Conservation (phyloP, 345 rosid genomes). For the Aquilaria sinensis region DNA sequence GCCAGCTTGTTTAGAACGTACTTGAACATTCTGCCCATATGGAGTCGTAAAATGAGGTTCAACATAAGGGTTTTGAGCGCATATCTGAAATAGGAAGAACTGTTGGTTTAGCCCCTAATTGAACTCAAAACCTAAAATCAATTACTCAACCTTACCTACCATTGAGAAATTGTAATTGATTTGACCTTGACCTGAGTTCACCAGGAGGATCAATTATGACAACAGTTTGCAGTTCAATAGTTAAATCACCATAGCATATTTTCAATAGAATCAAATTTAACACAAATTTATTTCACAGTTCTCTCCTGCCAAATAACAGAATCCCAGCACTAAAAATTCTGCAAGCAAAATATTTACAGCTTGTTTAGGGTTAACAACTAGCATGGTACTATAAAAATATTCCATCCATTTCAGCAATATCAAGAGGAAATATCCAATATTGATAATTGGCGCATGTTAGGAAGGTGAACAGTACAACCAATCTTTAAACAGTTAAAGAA, state of each 20-base stretch:
- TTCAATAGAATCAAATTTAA: too few species aligned
- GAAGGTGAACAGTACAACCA: too few species aligned
- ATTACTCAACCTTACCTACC: conserved; percentile 21
- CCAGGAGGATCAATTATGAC: not conserved
- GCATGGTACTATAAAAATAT: not conserved
- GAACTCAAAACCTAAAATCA: not conserved
- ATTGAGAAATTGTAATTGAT: conserved; percentile 27
- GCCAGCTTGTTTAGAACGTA: too few species aligned
- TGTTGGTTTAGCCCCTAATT: conserved; percentile 5
- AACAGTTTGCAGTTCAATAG: not conserved
- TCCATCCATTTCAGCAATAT: too few species aligned
- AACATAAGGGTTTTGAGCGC: conserved; percentile 34
- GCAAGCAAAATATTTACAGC: not conserved
- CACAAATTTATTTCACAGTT: too few species aligned
- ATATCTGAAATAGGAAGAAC: conserved; percentile 26
- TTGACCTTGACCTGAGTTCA: conserved; percentile 38
- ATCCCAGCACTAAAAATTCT: not conserved
- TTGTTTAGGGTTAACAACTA: not conserved
- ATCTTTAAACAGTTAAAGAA: not conserved
- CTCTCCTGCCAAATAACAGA: not conserved
- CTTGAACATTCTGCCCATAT: too few species aligned
- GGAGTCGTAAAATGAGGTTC: conserved; percentile 30
- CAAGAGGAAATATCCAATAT: too few species aligned
- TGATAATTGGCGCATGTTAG: too few species aligned
- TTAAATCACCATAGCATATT: too few species aligned